A percentile compares a stretch with the other conserved stretches of the same genome.
These are phyloP conservation scores for Wickerhamomyces mucosus DNA, from an alignment of 805 yeast species.

Conservation along the genomic window DNA sequence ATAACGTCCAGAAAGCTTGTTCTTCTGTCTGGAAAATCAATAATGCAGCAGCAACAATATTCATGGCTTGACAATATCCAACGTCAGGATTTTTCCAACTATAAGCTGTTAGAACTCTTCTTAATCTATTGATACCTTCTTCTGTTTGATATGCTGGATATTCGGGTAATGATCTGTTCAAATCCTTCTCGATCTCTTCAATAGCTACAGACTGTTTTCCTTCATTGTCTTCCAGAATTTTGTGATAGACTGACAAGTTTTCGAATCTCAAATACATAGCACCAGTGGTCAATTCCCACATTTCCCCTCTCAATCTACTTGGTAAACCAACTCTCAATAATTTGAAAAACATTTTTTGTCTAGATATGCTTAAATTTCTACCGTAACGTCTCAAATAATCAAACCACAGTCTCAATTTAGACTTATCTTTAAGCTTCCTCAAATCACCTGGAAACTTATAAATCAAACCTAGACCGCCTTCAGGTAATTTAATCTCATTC, in stretches of 20 bases:
- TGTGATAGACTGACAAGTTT: constrained; percentile 48
- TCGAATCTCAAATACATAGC: constrained; percentile 66
- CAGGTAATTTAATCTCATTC: constrained; percentile 43
- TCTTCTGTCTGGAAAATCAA: constrained; percentile 87
- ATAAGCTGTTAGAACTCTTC: constrained; percentile 87
- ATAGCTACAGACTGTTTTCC: constrained; percentile 72
- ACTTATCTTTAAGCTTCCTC: constrained; percentile 62
- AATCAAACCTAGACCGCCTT: constrained; percentile 78
- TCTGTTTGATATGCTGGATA: constrained; percentile 84
- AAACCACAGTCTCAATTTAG: constrained; percentile 88
- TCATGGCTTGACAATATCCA: constrained; percentile 99
- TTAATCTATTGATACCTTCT: constrained; percentile 76
- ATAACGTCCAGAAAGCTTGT: constrained; percentile 92
- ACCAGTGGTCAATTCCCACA: constrained; percentile 92
- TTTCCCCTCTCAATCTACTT: constrained; percentile 87
- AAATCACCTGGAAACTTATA: constrained; percentile 91
- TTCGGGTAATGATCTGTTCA: constrained; percentile 91
- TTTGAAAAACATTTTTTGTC: constrained; percentile 70
- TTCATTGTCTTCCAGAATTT: constrained; percentile 47
- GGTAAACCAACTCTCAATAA: constrained; percentile 88
- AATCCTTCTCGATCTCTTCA: constrained; percentile 94
- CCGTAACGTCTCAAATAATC: constrained; percentile 83
- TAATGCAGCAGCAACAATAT: constrained; percentile 76
- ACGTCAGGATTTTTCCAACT: constrained; percentile 96
- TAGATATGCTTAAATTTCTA: constrained; percentile 65